These are phyloP conservation scores for Neurospora africana DNA, from an alignment of 495 filamentous ascomycete species.

Conservation along the genomic window DNA sequence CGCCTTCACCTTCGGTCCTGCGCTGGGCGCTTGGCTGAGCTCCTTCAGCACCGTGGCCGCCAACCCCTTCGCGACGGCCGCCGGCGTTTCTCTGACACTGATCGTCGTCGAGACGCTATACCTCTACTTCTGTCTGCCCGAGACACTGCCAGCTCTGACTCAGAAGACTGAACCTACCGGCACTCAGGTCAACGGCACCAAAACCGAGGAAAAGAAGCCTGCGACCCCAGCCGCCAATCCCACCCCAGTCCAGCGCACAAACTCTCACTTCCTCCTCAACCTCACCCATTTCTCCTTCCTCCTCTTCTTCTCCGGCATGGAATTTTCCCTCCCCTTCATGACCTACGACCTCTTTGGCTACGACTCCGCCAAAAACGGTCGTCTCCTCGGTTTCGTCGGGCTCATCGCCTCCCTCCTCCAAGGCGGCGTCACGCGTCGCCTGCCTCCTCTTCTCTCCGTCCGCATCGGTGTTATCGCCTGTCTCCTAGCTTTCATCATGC, in stretches of 20 bases:
- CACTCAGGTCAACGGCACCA: neutral
- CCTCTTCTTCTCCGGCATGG: conserved; percentile 94
- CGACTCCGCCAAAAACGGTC: conserved; percentile 66
- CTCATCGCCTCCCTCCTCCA: conserved; percentile 87
- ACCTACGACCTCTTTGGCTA: conserved; percentile 86
- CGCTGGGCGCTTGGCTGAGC: conserved; percentile 75
- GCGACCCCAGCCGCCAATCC: neutral
- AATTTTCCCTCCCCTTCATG: conserved; percentile 93
- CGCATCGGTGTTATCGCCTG: conserved; percentile 70
- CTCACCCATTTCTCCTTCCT: conserved; percentile 81
- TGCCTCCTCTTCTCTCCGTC: conserved; percentile 68
- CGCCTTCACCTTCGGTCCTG: conserved; percentile 91
- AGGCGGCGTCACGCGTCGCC: conserved; percentile 68
- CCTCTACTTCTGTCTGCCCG: conserved; percentile 77
- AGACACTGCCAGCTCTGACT: conserved; percentile 61
- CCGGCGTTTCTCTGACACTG: conserved; percentile 69
- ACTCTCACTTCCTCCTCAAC: conserved; percentile 76
- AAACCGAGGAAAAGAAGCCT: conserved; percentile 15
- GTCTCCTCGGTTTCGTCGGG: conserved; percentile 86
- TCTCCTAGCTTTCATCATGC: conserved; percentile 66
- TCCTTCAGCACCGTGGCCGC: conserved; percentile 62
- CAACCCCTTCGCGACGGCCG: conserved; percentile 90
- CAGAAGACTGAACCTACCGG: conserved; percentile 1
- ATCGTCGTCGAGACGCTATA: conserved; percentile 81
- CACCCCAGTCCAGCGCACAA: conserved; percentile 45